phyloP scores from a whole-genome alignment of 2,329 filamentous ascomycete genomes.

The Alternaria sp. region DNA sequence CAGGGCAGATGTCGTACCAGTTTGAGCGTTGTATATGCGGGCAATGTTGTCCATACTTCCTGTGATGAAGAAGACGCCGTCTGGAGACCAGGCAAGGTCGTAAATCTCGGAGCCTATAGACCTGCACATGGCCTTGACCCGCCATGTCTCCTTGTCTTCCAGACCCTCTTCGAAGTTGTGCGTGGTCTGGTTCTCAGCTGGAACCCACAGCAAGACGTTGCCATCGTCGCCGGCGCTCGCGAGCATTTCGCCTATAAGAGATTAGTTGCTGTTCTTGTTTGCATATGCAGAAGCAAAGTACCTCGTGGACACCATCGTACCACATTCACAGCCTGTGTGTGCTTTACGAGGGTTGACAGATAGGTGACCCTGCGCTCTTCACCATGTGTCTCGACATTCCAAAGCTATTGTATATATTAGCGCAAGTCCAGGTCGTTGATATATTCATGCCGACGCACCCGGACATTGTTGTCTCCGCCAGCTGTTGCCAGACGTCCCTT shows the following conservation, averaged over 20 bases:
- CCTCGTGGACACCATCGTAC: slow-evolving; percentile 95
- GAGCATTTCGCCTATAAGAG: slow-evolving; percentile 78
- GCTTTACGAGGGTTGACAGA: slow-evolving; percentile 87
- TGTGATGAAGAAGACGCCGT: slow-evolving; percentile 94
- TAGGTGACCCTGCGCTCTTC: slow-evolving; percentile 92
- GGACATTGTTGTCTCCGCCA: slow-evolving; percentile 95
- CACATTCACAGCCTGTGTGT: slow-evolving; percentile 97
- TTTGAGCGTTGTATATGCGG: slow-evolving; percentile 93
- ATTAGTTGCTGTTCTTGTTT: slow-evolving; percentile 24
- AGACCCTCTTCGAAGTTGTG: slow-evolving; percentile 82
- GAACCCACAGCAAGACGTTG: slow-evolving; percentile 96
- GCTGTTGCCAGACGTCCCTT: slow-evolving; percentile 92
- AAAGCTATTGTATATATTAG: slow-evolving; percentile 69
- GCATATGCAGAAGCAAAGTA: slow-evolving; percentile 52
- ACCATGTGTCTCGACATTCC: slow-evolving; percentile 85
- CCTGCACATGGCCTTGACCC: slow-evolving; percentile 96
- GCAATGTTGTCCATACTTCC: slow-evolving; percentile 99
- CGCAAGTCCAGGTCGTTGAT: slow-evolving; percentile 16
- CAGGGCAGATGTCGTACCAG: slow-evolving; percentile 65
- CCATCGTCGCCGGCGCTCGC: slow-evolving; percentile 97
- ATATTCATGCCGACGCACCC: slow-evolving; percentile 65
- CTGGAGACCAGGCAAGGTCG: slow-evolving; percentile 98
- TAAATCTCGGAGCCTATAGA: slow-evolving; percentile 97
- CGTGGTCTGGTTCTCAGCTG: slow-evolving; percentile 75
- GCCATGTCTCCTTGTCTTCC: slow-evolving; percentile 97